Evolutionary conservation across 2,329 filamentous ascomycete genomes (phyloP), one percentile per base, ranked within the genome.

Genomic region (Akanthomyces muscarius): DNA sequence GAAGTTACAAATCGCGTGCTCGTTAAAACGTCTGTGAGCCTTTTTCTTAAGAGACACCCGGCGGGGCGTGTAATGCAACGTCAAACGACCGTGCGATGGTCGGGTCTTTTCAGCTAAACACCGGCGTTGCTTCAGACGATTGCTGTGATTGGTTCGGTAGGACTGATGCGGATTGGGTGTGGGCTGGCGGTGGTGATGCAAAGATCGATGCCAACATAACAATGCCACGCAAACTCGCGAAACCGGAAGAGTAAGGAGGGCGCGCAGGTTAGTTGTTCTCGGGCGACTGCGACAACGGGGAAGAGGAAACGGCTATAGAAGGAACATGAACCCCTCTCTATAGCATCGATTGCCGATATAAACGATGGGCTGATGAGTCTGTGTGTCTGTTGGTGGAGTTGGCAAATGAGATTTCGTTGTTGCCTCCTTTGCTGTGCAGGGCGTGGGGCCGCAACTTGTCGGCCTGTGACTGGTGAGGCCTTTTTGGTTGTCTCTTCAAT

Each of bases 281-380:
- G 11, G 16, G 23, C 23, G 38, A 23, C 38, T 25, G 23, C 23
- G 14, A 33, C 42, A 18, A 21, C 16, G 16, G 48, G 30, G 25
- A 33, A n/a, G 38, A 25, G 5, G 7, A 56, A 42, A 47, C 3
- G 23, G 23, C 7, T 13, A 56, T 18, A 16, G 25, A 33, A 38
- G n/a, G 53, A 44, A 44, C 25, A 10, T 36, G n/a, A 23, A 44
- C 18, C 57, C 57, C 44, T 60, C 47, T 60, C 57, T 52, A 60
- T 60, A 52, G 48, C 23, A 42, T 48, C 47, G 47, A 60, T 33
- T 28, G 36, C 57, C 47, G 44, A 59, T 52, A 23, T 13, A 51
- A 60, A 51, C 57, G 36, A 50, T 41, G 57, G 47, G 23, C 23
- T n/a, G 57, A n/a, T 44, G 41, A 28, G 53, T 30, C 38, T 30